A percentile compares a stretch with the other conserved stretches of the same genome.
phyloP scores from a whole-genome alignment of 306 rosid genomes.

The Boehmeria nivea region DNA sequence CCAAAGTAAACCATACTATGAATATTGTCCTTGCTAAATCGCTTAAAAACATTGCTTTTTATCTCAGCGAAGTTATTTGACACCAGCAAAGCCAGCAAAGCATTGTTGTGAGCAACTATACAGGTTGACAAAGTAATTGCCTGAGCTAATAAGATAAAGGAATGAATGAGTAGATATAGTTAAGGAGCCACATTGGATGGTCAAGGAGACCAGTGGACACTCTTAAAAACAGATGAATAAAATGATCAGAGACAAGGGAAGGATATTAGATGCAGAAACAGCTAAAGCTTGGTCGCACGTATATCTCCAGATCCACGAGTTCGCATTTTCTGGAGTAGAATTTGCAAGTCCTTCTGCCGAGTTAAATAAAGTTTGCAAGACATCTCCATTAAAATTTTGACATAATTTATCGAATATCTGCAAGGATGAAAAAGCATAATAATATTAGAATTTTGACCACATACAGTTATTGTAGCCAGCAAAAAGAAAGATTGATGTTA shows the following conservation, averaged over 20 bases:
- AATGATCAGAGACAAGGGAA: slow-evolving; percentile 22
- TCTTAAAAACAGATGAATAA: background rate
- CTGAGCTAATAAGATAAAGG: slow-evolving; percentile 95
- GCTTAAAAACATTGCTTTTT: slow-evolving; percentile 90
- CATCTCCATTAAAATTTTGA: slow-evolving; percentile 90
- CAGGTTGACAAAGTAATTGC: slow-evolving; percentile 96
- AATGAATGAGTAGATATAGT: slow-evolving; percentile 73
- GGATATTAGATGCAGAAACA: slow-evolving; percentile 93
- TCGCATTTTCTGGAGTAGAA: slow-evolving; percentile 55
- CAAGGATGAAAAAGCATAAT: slow-evolving; percentile 29
- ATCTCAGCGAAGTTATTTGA: slow-evolving; percentile 98
- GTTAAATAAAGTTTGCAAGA: slow-evolving; percentile 81
- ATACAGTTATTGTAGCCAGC: background rate
- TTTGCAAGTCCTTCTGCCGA: slow-evolving; percentile 87
- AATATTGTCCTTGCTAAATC: slow-evolving; percentile 82
- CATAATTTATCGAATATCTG: slow-evolving; percentile 98
- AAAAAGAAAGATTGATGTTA: too few species aligned
- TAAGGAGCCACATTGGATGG: slow-evolving; percentile 52
- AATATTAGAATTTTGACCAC: background rate
- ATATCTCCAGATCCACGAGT: slow-evolving; percentile 83
- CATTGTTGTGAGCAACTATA: slow-evolving; percentile 95
- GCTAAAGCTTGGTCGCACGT: slow-evolving; percentile 70
- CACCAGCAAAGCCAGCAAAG: slow-evolving; percentile 86
- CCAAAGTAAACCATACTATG: slow-evolving; percentile 93
- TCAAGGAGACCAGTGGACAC: background rate